Evolutionary conservation across 306 rosid genomes (phyloP), one percentile per base, ranked within the genome.

Genomic region (Senna tora): DNA sequence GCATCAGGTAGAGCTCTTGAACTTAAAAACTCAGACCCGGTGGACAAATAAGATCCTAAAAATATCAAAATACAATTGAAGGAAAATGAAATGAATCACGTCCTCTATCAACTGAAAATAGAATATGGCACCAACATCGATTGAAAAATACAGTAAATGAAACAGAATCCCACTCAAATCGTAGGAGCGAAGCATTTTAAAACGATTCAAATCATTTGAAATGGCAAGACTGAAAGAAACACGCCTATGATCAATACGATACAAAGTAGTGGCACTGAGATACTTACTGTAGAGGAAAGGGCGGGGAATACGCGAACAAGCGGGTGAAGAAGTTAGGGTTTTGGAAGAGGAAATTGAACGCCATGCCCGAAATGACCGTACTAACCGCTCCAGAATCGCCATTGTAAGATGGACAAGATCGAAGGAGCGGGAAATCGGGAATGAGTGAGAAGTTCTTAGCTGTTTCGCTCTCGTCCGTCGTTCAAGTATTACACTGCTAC

Each of bases 281-380:
- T 47, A 66, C 81, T 4, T 82, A 84, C 96, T 51, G 65, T 20
- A 66, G 81, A 60, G 14, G 42, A 70, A 60, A 39, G 81, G 72
- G 19, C 58, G 81, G 2, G 79, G 62, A 67, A 58, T 1, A 28
- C 36, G 82, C 2, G 77, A 80, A 66, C 28, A 65, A 34, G 65
- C 28, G 11, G n/a, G 17, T 60, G 57, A 73, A 79, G 75, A 58
- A 77, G 83, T 63, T 80, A 80, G 88, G 90, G 85, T 86, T 89
- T 79, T 82, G 14, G 64, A 55, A 13, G 79, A 50, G 28, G 81
- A 4, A 16, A 76, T 3, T 5, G 80, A 64, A 64, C 68, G 84
- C 76, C 79, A 81, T 6, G 73, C 9, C 17, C 81, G 85, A 64
- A 75, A 76, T 32, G 85, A 52, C 19, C 78, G 78, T 11, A 71